Base-by-base conservation (phyloP, 1,284 basidiomycete species). In the Megacollybia platyphylla region DNA sequence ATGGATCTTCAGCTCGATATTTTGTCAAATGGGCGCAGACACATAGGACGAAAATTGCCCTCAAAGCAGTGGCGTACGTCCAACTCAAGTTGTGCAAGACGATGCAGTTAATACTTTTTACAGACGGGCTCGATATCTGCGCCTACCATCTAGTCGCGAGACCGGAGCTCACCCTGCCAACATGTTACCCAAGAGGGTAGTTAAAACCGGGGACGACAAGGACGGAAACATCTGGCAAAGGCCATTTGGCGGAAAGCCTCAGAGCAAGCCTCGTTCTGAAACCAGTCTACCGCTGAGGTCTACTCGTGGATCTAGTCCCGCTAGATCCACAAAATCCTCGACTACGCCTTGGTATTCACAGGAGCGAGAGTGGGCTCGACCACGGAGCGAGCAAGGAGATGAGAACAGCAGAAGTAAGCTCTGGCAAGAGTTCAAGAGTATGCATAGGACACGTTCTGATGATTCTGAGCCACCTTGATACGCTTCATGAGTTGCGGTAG, bases 41-140 rank as follows among this genome's bases (percentile, higher is more conserved):
- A 5, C 75, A 84, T 52, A 71, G 71, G 54, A 76, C 73, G 15
- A 85, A 81, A 55, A 69, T 79, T 32, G 77, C 80, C 35, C 68
- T 82, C 34, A 87, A 86, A 57, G 83, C 86, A 44, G 79, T 87
- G 42, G 82, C 81, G 85, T 88, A 57, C 66, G 84, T 74, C 42
- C 37, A 45, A 36, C 18, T 37, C 30, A 42, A 44, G 45, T 51
- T 48, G 52, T 45, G 51, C 49, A 51, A 41, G 41, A 9, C n/a
- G 17, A 46, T 39, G 36, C 27, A 42, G 32, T 40, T 32, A 32
- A 32, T 36, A 24, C 15, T 36, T 11, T 13, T 10, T 28, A 28
- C 39, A 77, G 74, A 44, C 76, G 76, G 36, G 75, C 75, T 34
- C 65, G 83, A 49, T 83, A 84, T 59, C 68, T 87, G 45, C 76